Conservation (phyloP, 2,329 filamentous ascomycete genomes). For the Elsinoe australis region DNA sequence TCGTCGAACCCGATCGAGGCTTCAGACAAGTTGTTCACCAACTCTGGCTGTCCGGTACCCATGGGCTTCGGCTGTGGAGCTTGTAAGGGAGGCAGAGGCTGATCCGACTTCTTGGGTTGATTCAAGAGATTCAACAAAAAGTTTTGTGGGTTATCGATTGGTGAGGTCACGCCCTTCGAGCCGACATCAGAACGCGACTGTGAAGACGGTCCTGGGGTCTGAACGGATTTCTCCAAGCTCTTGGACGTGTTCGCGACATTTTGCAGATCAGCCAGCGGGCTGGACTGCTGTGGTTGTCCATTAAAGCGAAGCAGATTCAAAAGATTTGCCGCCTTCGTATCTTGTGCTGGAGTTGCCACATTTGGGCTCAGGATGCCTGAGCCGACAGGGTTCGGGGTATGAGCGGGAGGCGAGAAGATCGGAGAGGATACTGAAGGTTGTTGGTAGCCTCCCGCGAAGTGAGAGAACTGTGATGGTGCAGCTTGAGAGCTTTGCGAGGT, state of each 20-base stretch:
- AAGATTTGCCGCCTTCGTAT: conserved; percentile 39
- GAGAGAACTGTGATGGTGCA: conserved; percentile 24
- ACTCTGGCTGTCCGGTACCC: conserved; percentile 38
- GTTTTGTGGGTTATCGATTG: conserved; percentile 63
- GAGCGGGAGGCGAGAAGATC: conserved; percentile 48
- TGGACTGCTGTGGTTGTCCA: conserved; percentile 35
- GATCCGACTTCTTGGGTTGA: conserved; percentile 49
- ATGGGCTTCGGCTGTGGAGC: conserved; percentile 30
- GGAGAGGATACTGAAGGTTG: conserved; percentile 52
- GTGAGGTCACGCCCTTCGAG: conserved; percentile 21
- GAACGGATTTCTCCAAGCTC: not conserved
- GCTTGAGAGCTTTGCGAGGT: conserved; percentile 23
- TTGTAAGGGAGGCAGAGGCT: conserved; percentile 20
- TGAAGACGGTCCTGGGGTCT: not conserved
- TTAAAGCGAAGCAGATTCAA: conserved; percentile 61
- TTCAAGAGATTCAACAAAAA: conserved; percentile 81
- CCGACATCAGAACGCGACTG: conserved; percentile 2
- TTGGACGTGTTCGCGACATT: conserved; percentile 25
- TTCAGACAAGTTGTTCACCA: conserved; percentile 40
- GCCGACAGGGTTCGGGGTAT: conserved; percentile 48
- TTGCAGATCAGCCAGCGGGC: conserved; percentile 33
- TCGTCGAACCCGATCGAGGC: conserved; percentile 35
- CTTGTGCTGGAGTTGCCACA: conserved; percentile 17
- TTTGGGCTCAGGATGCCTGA: conserved; percentile 52
- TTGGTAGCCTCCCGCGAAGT: conserved; percentile 37